Base-by-base conservation (phyloP, 1,284 basidiomycete genomes). In the Ustilago nuda region DNA sequence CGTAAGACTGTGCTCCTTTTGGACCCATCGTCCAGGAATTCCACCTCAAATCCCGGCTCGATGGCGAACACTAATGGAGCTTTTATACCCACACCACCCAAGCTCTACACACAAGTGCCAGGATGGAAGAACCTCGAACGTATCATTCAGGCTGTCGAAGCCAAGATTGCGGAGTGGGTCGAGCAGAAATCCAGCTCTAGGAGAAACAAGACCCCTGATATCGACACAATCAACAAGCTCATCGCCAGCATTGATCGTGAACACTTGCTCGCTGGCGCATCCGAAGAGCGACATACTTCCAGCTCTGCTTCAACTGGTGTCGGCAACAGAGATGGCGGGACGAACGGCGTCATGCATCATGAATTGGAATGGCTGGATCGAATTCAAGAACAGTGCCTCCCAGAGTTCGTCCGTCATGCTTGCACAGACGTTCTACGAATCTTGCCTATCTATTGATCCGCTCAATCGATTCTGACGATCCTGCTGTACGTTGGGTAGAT, bases 171-270 rank as follows among this genome's bases (percentile, higher is more conserved):
- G 35, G 72, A 77, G 27, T 74, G 72, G 75, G 74, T 69, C 51
- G 60, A 59, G 6, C 60, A 61, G 9, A 72, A 72, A 35, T 66
- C 76, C 8, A 54, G 61, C 30, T 65, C 70, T 17, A 50, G 72
- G 4, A 58, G 37, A 12, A 57, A 76, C 56, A 54, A 64, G 61
- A 36, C 67, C 23, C 52, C 78, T 12, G 64, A 81, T 43, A 72
- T 74, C 72, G 61, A 36, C 35, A 57, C 64, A 17, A 57, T 82
- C 48, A 65, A 64, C 53, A 69, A 64, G 30, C 57, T 81, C 17
- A 80, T 82, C 64, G 76, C 76, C 43, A 58, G 54, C 17, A 70
- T 82, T 30, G 77, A 80, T 33, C 64, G 78, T 15, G 71, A 73
- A 23, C 53, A 68, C 19, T 66, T 81, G 19, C 72, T 82, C 11